These are phyloP conservation scores for Kwoniella shivajii DNA, from an alignment of 1,284 basidiomycete species.

Conservation along the genomic window DNA sequence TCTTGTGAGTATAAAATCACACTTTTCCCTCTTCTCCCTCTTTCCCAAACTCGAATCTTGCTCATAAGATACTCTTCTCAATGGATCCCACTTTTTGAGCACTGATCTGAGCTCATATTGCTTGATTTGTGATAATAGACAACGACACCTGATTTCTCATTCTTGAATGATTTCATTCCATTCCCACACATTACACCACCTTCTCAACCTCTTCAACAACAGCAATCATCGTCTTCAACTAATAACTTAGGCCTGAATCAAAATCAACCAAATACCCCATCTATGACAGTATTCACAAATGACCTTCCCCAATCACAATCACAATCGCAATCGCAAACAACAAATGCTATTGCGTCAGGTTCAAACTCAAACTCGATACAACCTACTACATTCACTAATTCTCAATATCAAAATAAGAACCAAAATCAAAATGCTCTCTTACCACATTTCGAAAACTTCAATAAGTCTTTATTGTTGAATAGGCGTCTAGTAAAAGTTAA, in stretches of 20 bases:
- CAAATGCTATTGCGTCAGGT: neutral
- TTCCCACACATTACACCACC: slow-evolving; percentile 5
- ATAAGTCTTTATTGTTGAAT: slow-evolving; percentile 22
- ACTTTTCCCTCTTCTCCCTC: too few species aligned
- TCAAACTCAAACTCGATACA: slow-evolving; percentile 2
- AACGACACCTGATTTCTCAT: slow-evolving; percentile 20
- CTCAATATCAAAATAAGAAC: neutral
- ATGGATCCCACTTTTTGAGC: too few species aligned
- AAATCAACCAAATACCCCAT: neutral
- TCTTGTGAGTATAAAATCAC: neutral
- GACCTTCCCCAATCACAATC: slow-evolving; percentile 4
- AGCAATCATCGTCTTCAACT: neutral
- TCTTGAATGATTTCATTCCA: slow-evolving; percentile 25
- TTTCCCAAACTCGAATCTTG: too few species aligned
- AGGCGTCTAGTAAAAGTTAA: slow-evolving; percentile 18
- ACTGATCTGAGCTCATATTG: neutral
- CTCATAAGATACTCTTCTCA: too few species aligned
- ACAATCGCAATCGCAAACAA: neutral
- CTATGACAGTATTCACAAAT: slow-evolving; percentile 1
- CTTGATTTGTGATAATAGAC: neutral
- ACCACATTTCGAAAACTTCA: slow-evolving; percentile 24
- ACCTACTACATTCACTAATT: neutral
- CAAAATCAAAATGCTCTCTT: neutral
- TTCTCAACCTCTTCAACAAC: neutral
- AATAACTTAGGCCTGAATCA: too few species aligned